phyloP scores from a whole-genome alignment of 1,139 yeast species.

The Hansenula sp. region DNA sequence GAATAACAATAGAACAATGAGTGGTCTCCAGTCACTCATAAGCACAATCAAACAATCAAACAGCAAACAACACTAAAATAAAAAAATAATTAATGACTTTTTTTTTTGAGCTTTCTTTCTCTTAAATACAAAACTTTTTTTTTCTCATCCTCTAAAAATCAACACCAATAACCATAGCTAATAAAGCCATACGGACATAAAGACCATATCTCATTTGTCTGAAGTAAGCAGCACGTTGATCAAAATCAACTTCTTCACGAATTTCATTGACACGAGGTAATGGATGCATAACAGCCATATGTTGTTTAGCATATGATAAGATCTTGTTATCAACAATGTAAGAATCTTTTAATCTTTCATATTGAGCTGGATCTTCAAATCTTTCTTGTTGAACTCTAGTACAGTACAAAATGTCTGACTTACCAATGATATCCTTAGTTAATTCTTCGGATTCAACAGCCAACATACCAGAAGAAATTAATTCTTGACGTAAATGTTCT shows the following conservation, averaged over 20 bases:
- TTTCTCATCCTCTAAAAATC: constrained; percentile 33
- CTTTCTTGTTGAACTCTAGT: constrained; percentile 98
- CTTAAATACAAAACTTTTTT: background rate
- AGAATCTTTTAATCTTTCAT: constrained; percentile 84
- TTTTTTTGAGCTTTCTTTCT: background rate
- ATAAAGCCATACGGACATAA: constrained; percentile 96
- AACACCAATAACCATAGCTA: constrained; percentile 96
- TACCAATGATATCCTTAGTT: constrained; percentile 78
- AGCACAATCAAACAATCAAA: background rate
- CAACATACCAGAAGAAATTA: constrained; percentile 63
- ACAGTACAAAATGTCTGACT: constrained; percentile 93
- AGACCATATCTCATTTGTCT: constrained; percentile 99
- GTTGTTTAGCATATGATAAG: constrained; percentile 89
- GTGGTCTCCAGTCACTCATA: constrained; percentile 13
- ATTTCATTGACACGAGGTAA: constrained; percentile 96
- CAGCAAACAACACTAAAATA: background rate
- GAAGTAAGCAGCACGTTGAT: constrained; percentile 98
- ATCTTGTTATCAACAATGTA: constrained; percentile 92
- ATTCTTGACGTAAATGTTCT: constrained; percentile 58
- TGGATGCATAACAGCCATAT: constrained; percentile 99
- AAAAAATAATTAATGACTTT: too few species aligned
- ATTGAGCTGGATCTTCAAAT: constrained; percentile 70
- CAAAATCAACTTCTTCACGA: constrained; percentile 97
- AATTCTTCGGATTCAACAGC: constrained; percentile 69
- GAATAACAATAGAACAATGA: background rate